These are phyloP conservation scores for Fraxinus floribunda DNA, from an alignment of 305 asterid genomes.

Conservation along the genomic window DNA sequence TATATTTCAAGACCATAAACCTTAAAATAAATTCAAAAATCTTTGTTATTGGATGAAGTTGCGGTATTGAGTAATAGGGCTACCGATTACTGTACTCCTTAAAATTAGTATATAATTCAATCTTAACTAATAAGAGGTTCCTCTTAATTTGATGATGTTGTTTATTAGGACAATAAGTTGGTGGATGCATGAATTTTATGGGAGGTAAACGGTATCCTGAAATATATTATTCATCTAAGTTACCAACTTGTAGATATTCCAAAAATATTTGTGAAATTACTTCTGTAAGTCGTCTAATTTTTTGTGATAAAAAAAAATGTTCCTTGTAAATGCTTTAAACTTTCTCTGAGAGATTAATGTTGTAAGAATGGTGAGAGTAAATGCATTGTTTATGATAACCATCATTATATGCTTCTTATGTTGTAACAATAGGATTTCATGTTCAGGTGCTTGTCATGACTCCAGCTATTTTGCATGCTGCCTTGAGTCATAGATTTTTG, in stretches of 20 bases:
- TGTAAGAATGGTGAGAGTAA: not conserved
- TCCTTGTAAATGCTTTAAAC: not conserved
- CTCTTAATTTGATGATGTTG: not conserved
- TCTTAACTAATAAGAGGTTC: not conserved
- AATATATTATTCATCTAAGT: not conserved
- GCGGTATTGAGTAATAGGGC: not conserved
- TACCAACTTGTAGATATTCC: not conserved
- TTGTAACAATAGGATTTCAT: conserved; percentile 11
- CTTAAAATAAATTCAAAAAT: not conserved
- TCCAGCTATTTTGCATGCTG: conserved; percentile 64
- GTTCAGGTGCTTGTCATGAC: conserved; percentile 93
- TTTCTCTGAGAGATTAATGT: not conserved
- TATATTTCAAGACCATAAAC: not conserved
- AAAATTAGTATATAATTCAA: not conserved
- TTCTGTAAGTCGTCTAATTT: not conserved
- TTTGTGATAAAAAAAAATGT: not conserved
- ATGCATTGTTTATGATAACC: not conserved
- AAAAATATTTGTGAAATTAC: not conserved
- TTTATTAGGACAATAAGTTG: not conserved
- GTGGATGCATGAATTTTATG: not conserved
- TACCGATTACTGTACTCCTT: not conserved
- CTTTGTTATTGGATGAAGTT: conserved; percentile 4
- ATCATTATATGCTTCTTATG: not conserved
- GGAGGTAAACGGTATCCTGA: not conserved
- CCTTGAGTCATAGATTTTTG: conserved; percentile 61